phyloP scores from a whole-genome alignment of 2,329 filamentous ascomycete genomes.

The Penicillium sp. region DNA sequence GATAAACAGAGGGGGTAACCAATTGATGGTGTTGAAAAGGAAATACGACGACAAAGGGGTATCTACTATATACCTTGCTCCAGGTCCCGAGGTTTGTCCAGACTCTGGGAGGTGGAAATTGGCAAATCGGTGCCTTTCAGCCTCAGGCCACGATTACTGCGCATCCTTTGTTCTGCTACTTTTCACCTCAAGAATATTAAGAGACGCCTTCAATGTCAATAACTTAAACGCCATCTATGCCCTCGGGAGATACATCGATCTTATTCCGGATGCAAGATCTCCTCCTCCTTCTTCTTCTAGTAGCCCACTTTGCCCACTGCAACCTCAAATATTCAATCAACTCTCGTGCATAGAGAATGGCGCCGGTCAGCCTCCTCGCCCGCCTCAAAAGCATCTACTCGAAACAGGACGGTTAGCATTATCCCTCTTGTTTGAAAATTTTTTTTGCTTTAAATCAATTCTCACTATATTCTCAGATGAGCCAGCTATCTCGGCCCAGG shows the following conservation, averaged over 20 bases:
- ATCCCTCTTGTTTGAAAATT: not conserved
- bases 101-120: not conserved
- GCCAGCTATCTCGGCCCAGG: constrained; percentile 42
- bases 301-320: not conserved
- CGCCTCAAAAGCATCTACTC: constrained; percentile 40
- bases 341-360: constrained; percentile 29
- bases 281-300: not conserved
- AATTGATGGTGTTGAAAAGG: not conserved
- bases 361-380: constrained; percentile 38
- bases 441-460: not conserved
- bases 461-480: constrained; percentile 35
- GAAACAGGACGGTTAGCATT: constrained; percentile 35
- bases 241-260: constrained; percentile 4
- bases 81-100: too few relatives aligned
- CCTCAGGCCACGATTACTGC: constrained; percentile 15
- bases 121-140: constrained; percentile 13
- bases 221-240: not conserved
- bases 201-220: not conserved
- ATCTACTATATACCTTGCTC: not conserved
- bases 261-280: constrained; percentile 1
- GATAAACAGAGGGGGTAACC: not conserved
- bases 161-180: constrained; percentile 17
- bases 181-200: constrained; percentile 10
- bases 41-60: not conserved
- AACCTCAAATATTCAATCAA: not conserved